Base-by-base conservation (phyloP, 2,329 filamentous ascomycete species). In the Cladosporium sp. region DNA sequence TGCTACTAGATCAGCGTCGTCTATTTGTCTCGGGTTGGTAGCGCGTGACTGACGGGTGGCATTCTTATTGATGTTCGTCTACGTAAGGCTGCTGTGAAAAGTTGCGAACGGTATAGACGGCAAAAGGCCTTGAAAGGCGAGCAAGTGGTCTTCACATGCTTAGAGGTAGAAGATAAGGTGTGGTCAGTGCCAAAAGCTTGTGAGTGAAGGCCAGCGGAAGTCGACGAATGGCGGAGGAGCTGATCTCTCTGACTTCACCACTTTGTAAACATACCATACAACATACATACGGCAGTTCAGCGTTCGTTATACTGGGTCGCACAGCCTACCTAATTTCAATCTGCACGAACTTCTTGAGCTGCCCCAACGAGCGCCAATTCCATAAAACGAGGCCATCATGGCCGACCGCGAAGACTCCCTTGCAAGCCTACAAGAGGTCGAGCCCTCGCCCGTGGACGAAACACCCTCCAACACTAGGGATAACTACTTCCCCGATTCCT, bases 381-480 rank as follows among this genome's bases (percentile, higher is more conserved):
- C 22, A 38, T 9, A 27, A 36, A n/a, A 27, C 22, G 1, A 29
- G 36, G 48, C 22, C 51, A 55, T 12, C 49, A 65, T 69, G 69
- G 60, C 59, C 48, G 55, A 62, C 22, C 56, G 57, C 38, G 45
- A 54, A 15, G 41, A 54, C 25, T 47, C 55, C 30, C 54, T 62
- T 8, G 54, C 49, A 2, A 56, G 55, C 32, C 78, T 95, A 51
- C 78, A 85, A 45, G 82, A 92, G 63, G 75, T 96, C 54, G 90
- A 95, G 47, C 91, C 91, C 3, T 83, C 83, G 18, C 91, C 90
- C 0, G 88, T 95, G 38, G 85, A 84, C 48, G 76, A 82, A 45
- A 71, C 66, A 47, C 61, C 52, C 15, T 51, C 68, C 65, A 52
- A 59, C 68, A 82, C 72, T 53, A 68, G 47, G 11, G 22, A 42